phyloP scores from a whole-genome alignment of 2,329 filamentous ascomycete species.

The Lachnellula suecica region DNA sequence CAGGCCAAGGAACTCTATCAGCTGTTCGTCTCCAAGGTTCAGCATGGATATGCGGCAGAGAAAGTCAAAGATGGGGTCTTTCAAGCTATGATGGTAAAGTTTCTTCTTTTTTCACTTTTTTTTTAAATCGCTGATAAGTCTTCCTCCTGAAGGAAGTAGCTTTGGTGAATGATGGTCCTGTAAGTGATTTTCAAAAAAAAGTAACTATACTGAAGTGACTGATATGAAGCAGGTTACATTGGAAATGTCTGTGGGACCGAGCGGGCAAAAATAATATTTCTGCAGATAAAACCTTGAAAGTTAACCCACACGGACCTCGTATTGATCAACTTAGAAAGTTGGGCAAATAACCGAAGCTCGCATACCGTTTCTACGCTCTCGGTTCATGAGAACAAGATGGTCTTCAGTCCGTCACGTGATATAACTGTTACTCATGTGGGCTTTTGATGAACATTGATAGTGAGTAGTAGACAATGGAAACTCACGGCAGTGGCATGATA shows the following conservation, averaged over 20 bases:
- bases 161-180: slow-evolving; percentile 80
- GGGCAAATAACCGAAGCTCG: too few species aligned
- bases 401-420: too few species aligned
- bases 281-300: neutral
- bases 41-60: slow-evolving; percentile 67
- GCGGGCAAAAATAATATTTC: slow-evolving; percentile 12
- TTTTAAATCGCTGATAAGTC: neutral
- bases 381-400: too few species aligned
- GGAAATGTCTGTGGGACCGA: slow-evolving; percentile 29
- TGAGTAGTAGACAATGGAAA: too few species aligned
- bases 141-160: slow-evolving; percentile 62
- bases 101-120: neutral
- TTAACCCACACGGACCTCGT: too few species aligned
- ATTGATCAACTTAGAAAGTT: too few species aligned
- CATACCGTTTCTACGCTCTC: too few species aligned
- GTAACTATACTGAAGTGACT: neutral
- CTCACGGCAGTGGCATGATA: too few species aligned
- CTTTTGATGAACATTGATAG: too few species aligned
- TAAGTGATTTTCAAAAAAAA: slow-evolving; percentile 35
- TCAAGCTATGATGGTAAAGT: slow-evolving; percentile 83
- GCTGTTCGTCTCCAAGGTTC: slow-evolving; percentile 76
- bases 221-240: slow-evolving; percentile 28
- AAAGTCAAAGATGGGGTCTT: slow-evolving; percentile 94
- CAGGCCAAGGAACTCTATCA: slow-evolving; percentile 82
- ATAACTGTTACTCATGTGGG: too few species aligned